Base-by-base conservation (phyloP, 2,329 filamentous ascomycete species). In the Zasmidium cellare region DNA sequence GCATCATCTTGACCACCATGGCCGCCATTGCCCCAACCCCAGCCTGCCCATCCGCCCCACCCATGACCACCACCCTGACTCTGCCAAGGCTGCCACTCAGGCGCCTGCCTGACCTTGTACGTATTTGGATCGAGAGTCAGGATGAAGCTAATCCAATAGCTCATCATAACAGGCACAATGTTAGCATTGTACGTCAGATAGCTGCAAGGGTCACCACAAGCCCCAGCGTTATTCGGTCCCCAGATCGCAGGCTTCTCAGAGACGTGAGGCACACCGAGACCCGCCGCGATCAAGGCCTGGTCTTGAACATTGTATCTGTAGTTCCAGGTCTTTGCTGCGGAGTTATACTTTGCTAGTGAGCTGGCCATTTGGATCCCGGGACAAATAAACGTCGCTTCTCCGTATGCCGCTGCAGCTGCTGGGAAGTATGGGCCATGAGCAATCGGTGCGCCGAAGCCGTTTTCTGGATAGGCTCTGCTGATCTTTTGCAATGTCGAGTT, bases 141-240 rank as follows among this genome's bases (percentile, higher is more conserved):
- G 46, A 76, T 72, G 59, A 81, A 80, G n/a, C 73, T 76, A 11
- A 78, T 74, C 69, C 72, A 80, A 59, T 80, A 80, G 14, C 73
- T 57, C 73, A 75, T 75, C 22, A 72, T 58, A 1, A 75, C 56
- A 1, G 70, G 70, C 1, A 76, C 68, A 18, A 74, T 68, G 0
- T 57, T 58, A 1, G 61, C 57, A 55, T 75, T 75, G 35, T 69
- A 70, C 14, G 65, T 71, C 24, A 46, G 45, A 55, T 65, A 67
- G 18, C 35, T 41, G 35, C 35, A 41, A 41, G 35, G 35, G 6
- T 41, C 35, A 3, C 35, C 35, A 41, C 35, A 41, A 41, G 35
- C 35, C 11, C 35, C 35, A 18, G 35, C 35, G 16, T 41, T 41
- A 41, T 41, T 41, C 11, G 35, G 35, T 41, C 35, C 35, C 35